Base-by-base conservation (phyloP, 73 alveolate genomes). In the Breviolum minutum region DNA sequence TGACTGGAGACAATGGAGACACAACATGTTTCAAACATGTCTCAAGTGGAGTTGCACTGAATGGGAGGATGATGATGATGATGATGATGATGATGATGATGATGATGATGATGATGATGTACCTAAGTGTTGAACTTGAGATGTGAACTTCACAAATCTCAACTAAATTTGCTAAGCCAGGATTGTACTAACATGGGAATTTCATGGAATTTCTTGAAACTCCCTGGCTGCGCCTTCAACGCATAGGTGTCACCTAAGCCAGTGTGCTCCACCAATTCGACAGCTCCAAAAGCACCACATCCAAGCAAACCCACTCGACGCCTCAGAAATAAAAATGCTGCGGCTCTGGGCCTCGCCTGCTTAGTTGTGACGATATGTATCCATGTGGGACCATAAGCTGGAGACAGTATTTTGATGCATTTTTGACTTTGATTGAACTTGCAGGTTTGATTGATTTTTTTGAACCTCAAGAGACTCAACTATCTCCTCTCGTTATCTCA, bases 281-380 rank as follows among this genome's bases (percentile, higher is more conserved):
- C 98, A 32, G 89, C 98, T 26, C 98, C 98, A 29, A 92, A 92
- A 48, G 90, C 98, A 60, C 98, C 98, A 24, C 98, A 92, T 16
- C 98, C 98, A 40, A 92, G 90, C 64, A 92, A 60, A 24, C 98
- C 98, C 22, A 92, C 80, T 9, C 98, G 86, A 32, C 74, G 79
- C 98, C 96, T 89, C 27, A n/a, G 48, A 10, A 1, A 68, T 40
- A 0, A 22, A 17, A 14, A 17, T 68, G 77, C 77, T 68, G n/a
- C 2, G 77, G 77, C 24, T 14, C 3, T 22, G 17, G 77, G 77
- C 2, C 4, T 14, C n/a, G 77, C 4, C n/a, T 6, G 6, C 17
- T 68, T 14, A 2, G 77, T 17, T 68, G 77, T 14, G 77, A 68
- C 24, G 6, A 22, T 68, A 4, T 68, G 17, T 68, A 40, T 40